phyloP scores from a whole-genome alignment of 2,329 filamentous ascomycete genomes.

The Monascus ruber region DNA sequence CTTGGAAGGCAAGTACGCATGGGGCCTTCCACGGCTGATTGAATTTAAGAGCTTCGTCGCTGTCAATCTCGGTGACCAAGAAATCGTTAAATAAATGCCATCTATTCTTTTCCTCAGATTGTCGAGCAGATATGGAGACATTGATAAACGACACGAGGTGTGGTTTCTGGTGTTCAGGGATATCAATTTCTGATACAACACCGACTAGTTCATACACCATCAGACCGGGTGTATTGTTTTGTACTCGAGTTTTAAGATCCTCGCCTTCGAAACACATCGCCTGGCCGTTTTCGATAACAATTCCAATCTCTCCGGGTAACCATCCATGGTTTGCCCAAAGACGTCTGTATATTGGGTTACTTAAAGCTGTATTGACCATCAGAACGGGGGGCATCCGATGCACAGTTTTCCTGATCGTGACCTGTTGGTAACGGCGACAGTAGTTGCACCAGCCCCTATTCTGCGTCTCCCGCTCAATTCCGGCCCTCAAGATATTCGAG shows the following conservation, averaged over 20 bases:
- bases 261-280: constrained; percentile 93
- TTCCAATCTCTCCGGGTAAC: constrained; percentile 86
- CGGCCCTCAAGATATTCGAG: constrained; percentile 83
- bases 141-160: constrained; percentile 90
- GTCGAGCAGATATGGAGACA: constrained; percentile 41
- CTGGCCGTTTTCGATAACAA: constrained; percentile 82
- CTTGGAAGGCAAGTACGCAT: constrained; percentile 75
- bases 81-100: constrained; percentile 99
- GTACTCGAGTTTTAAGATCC: constrained; percentile 68
- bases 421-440: constrained; percentile 81
- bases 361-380: constrained; percentile 71
- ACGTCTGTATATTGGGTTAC: constrained; percentile 55
- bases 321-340: constrained; percentile 84
- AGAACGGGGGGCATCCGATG: constrained; percentile 74
- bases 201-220: constrained; percentile 86
- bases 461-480: constrained; percentile 78
- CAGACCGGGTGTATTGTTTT: constrained; percentile 68
- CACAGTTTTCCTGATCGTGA: constrained; percentile 75
- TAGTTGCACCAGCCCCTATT: constrained; percentile 87
- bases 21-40: constrained; percentile 88
- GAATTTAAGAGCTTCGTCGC: constrained; percentile 78
- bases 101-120: constrained; percentile 49
- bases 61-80: constrained; percentile 66
- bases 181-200: constrained; percentile 80
- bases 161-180: constrained; percentile 70